phyloP scores from a whole-genome alignment of 2,329 filamentous ascomycete genomes.

The Bipolaris sorokiniana region DNA sequence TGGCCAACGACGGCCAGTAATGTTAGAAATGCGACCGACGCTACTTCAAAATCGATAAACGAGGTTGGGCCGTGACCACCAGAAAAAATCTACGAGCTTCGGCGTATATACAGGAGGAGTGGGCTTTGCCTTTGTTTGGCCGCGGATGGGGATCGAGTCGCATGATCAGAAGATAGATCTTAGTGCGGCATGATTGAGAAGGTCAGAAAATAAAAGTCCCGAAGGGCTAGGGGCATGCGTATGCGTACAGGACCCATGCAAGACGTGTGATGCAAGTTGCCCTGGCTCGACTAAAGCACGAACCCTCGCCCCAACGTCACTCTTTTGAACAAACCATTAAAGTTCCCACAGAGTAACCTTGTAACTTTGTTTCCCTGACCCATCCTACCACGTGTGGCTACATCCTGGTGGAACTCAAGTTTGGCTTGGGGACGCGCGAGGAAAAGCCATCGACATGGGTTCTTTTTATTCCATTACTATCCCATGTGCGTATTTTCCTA shows the following conservation, averaged over 20 bases:
- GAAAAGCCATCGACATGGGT: background rate
- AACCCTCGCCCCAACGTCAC: constrained; percentile 1
- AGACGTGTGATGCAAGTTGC: background rate
- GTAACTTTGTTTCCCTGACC: background rate
- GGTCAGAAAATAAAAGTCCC: background rate
- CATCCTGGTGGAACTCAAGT: background rate
- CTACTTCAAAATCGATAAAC: constrained; percentile 5
- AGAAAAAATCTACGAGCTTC: background rate
- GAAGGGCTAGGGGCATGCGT: background rate
- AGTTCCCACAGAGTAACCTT: background rate
- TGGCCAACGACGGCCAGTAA: constrained; percentile 2
- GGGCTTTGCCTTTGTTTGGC: background rate
- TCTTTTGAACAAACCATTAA: background rate
- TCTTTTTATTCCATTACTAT: background rate
- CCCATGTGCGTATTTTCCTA: constrained; percentile 8
- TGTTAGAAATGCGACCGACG: background rate
- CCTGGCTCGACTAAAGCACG: background rate
- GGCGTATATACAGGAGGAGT: background rate
- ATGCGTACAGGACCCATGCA: background rate
- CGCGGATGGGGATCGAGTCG: background rate
- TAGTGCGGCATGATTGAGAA: background rate
- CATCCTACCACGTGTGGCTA: background rate
- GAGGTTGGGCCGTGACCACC: constrained; percentile 14
- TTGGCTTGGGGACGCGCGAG: background rate
- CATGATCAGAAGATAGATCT: background rate